A percentile compares a stretch with the other conserved stretches of the same genome.
phyloP scores from a whole-genome alignment of 2,329 filamentous ascomycete species.

The Diaporthe australafricana region DNA sequence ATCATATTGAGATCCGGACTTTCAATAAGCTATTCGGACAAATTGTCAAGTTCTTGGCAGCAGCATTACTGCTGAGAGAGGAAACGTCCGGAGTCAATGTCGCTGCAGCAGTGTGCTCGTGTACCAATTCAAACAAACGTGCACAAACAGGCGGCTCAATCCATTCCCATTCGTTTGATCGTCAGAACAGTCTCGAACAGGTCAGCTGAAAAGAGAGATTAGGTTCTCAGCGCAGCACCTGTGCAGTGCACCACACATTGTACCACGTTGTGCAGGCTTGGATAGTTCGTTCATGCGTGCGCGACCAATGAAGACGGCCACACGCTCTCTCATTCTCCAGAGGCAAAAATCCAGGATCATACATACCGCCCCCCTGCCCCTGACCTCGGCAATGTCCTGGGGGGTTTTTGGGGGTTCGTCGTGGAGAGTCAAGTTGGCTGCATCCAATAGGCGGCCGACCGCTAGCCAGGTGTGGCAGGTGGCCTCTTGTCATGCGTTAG shows the following conservation, averaged over 20 bases:
- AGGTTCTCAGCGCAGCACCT: neutral
- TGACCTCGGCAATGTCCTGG: neutral
- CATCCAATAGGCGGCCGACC: conserved; percentile 2
- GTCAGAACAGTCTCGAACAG: neutral
- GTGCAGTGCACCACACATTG: too few species aligned
- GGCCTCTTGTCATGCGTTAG: neutral
- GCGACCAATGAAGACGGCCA: neutral
- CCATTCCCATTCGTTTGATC: neutral
- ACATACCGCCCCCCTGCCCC: neutral
- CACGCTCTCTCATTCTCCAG: neutral
- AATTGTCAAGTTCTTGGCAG: neutral
- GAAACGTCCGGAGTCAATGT: neutral
- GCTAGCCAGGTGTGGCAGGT: conserved; percentile 15
- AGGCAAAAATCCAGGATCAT: neutral
- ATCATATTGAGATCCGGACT: neutral
- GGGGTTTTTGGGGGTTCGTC: too few species aligned
- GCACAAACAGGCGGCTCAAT: neutral
- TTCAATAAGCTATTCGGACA: neutral
- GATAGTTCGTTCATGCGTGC: neutral
- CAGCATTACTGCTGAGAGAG: neutral
- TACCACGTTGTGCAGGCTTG: too few species aligned
- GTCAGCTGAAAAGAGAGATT: neutral
- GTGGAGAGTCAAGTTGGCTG: neutral
- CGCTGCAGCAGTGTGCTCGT: too few species aligned
- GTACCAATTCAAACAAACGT: neutral